These are phyloP conservation scores for Botrytis galanthina DNA, from an alignment of 2,329 filamentous ascomycete genomes.

Conservation along the genomic window DNA sequence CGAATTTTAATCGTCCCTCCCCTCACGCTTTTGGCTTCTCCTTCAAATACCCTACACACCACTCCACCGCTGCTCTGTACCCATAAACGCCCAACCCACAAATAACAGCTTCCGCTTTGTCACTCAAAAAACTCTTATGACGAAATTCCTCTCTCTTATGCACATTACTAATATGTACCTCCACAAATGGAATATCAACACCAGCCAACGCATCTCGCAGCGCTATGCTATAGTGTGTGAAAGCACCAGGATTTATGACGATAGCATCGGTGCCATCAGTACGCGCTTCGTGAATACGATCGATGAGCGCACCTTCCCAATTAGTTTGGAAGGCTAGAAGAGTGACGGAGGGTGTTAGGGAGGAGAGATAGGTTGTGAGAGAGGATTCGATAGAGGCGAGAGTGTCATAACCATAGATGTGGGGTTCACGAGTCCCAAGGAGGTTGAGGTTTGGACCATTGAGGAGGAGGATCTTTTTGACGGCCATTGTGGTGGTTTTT, in stretches of 20 bases:
- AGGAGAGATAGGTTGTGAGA: slow-evolving; percentile 25
- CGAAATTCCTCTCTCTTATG: slow-evolving; percentile 68
- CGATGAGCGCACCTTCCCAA: slow-evolving; percentile 58
- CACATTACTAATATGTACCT: slow-evolving; percentile 75
- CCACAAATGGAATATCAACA: slow-evolving; percentile 70
- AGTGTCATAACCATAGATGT: slow-evolving; percentile 69
- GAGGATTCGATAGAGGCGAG: slow-evolving; percentile 55
- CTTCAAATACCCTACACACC: slow-evolving; percentile 48
- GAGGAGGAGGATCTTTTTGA: slow-evolving; percentile 61
- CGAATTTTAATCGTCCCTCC: background rate
- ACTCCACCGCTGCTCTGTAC: slow-evolving; percentile 60
- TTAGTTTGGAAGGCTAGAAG: slow-evolving; percentile 71
- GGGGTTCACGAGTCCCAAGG: slow-evolving; percentile 70
- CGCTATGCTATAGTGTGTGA: slow-evolving; percentile 74
- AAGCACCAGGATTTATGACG: slow-evolving; percentile 73
- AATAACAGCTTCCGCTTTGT: slow-evolving; percentile 73
- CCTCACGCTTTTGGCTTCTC: slow-evolving; percentile 36
- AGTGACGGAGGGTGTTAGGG: slow-evolving; percentile 34
- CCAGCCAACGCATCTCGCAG: slow-evolving; percentile 71
- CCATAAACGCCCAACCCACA: slow-evolving; percentile 65
- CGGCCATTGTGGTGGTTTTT: slow-evolving; percentile 34
- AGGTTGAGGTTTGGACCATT: slow-evolving; percentile 85
- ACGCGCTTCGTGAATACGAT: slow-evolving; percentile 59
- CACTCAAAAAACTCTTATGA: slow-evolving; percentile 68
- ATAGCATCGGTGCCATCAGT: slow-evolving; percentile 57